Conservation (phyloP, 2,329 filamentous ascomycete species). For the Apiospora sp. region DNA sequence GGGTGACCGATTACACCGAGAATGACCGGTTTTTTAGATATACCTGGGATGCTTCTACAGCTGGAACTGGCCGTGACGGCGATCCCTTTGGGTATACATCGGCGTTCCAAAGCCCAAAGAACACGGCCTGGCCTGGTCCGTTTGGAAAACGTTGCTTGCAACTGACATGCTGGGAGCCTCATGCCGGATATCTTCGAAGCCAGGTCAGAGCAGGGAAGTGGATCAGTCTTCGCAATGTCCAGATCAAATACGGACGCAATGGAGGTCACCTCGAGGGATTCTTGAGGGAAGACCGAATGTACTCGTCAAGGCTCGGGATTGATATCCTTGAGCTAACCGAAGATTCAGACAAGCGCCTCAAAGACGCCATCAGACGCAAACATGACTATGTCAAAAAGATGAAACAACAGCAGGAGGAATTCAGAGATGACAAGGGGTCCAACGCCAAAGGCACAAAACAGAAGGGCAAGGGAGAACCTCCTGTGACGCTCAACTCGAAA, state of each 20-base stretch:
- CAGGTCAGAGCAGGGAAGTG: constrained; percentile 67
- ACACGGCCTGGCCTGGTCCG: constrained; percentile 73
- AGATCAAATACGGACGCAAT: constrained; percentile 65
- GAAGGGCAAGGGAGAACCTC: constrained; percentile 35
- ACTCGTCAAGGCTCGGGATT: constrained; percentile 63
- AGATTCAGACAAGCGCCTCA: constrained; percentile 55
- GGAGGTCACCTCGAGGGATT: constrained; percentile 72
- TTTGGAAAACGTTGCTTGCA: constrained; percentile 76
- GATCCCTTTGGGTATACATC: constrained; percentile 64
- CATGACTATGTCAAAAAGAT: constrained; percentile 63
- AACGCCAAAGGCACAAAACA: constrained; percentile 32
- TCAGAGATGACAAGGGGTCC: constrained; percentile 28
- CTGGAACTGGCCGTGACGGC: constrained; percentile 51
- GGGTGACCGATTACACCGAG: constrained; percentile 84
- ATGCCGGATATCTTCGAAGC: constrained; percentile 65
- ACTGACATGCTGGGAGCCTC: constrained; percentile 74
- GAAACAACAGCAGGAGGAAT: constrained; percentile 38
- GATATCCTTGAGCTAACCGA: constrained; percentile 55
- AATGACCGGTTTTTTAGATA: constrained; percentile 70
- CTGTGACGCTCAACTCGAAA: constrained; percentile 35
- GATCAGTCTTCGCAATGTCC: constrained; percentile 75
- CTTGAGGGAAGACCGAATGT: constrained; percentile 67
- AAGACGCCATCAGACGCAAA: constrained; percentile 69
- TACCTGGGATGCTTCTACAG: constrained; percentile 41
- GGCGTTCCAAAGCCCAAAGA: constrained; percentile 39